Conservation (phyloP, 2,329 filamentous ascomycete species). For the Aspergillus puulaauensis region DNA sequence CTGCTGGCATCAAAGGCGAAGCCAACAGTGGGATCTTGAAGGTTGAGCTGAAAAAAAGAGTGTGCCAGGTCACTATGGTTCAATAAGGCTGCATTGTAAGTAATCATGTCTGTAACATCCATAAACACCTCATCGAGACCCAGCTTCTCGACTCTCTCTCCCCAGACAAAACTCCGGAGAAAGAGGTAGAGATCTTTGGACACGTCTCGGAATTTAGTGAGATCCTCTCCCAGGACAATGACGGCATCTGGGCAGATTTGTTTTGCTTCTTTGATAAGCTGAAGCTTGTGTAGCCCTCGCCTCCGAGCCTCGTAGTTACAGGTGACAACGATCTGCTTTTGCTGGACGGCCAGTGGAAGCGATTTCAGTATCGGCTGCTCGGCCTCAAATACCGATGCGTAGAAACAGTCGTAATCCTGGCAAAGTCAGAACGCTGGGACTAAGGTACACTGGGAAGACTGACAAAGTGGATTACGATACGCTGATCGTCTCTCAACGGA, state of each 20-base stretch:
- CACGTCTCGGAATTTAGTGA: conserved; percentile 79
- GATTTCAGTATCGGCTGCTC: conserved; percentile 71
- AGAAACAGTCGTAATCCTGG: conserved; percentile 71
- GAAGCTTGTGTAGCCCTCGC: conserved; percentile 69
- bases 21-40: conserved; percentile 71
- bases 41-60: conserved; percentile 79
- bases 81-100: conserved; percentile 73
- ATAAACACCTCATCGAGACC: conserved; percentile 86
- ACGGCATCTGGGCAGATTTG: conserved; percentile 79
- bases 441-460: conserved; percentile 25
- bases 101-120: conserved; percentile 82
- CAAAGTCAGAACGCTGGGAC: conserved; percentile 4
- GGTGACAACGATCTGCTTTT: conserved; percentile 89
- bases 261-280: conserved; percentile 79
- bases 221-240: conserved; percentile 81
- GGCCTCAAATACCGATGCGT: conserved; percentile 85
- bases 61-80: conserved; percentile 63
- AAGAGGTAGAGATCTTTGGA: conserved; percentile 79
- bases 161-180: conserved; percentile 74
- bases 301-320: conserved; percentile 90
- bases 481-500: conserved; percentile 55
- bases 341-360: conserved; percentile 78
- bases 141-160: conserved; percentile 71
- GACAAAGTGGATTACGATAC: conserved; percentile 81
- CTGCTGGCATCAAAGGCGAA: conserved; percentile 73